phyloP scores from a whole-genome alignment of 371 early-diverging fungal genomes.

The Vairimorpha apis region DNA sequence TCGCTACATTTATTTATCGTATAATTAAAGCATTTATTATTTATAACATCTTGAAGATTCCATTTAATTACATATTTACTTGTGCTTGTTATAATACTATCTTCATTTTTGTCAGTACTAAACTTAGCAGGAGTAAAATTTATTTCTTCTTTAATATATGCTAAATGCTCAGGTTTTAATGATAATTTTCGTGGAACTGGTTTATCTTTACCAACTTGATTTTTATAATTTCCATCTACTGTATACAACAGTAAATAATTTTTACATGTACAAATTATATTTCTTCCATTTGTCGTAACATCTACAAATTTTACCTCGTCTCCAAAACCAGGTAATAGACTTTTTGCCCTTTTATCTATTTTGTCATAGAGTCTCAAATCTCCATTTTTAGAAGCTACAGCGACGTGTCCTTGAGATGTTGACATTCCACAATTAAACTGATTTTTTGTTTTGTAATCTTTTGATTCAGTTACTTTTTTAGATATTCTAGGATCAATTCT shows the following conservation, averaged over 20 bases:
- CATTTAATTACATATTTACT: conserved; percentile 83
- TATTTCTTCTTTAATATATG: conserved; percentile 68
- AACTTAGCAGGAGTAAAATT: conserved; percentile 81
- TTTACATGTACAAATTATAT: conserved; percentile 77
- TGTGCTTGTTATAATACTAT: conserved; percentile 72
- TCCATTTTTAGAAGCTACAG: conserved; percentile 75
- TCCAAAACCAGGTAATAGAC: conserved; percentile 75
- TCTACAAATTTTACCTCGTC: conserved; percentile 78
- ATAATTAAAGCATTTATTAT: conserved; percentile 71
- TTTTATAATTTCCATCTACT: conserved; percentile 53
- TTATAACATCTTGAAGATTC: conserved; percentile 74
- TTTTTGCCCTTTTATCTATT: conserved; percentile 75
- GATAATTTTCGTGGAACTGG: conserved; percentile 72
- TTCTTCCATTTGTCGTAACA: conserved; percentile 75
- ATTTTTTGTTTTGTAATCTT: conserved; percentile 65
- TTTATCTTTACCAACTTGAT: conserved; percentile 62
- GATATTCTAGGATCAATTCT: conserved; percentile 74
- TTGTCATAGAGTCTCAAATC: conserved; percentile 77
- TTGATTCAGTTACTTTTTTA: conserved; percentile 52
- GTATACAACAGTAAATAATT: conserved; percentile 74
- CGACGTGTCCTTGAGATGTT: conserved; percentile 72
- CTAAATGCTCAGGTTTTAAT: conserved; percentile 79
- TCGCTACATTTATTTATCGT: conserved; percentile 73
- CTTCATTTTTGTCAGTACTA: conserved; percentile 71
- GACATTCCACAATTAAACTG: conserved; percentile 68